phyloP scores from a whole-genome alignment of 805 yeast species.

The Candida railenensis region DNA sequence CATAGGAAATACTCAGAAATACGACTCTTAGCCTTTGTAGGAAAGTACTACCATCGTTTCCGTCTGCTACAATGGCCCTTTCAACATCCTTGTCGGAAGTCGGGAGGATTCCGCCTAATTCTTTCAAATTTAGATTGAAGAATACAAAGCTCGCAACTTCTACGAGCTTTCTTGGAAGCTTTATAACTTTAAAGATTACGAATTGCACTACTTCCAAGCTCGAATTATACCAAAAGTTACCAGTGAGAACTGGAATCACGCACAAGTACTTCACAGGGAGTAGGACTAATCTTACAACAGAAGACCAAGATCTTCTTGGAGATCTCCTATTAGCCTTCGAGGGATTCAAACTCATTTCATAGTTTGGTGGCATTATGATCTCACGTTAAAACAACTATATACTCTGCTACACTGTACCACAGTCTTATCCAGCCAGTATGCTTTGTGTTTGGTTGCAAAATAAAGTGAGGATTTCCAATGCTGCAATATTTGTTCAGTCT shows the following conservation, averaged over 20 bases:
- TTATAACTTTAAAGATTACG: neutral
- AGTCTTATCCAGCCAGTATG: too few species aligned
- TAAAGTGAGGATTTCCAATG: too few species aligned
- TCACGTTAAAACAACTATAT: neutral
- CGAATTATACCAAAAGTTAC: neutral
- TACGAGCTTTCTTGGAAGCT: neutral
- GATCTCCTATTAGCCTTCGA: neutral
- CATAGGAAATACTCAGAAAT: neutral
- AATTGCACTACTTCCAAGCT: neutral
- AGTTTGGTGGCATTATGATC: conserved; percentile 7
- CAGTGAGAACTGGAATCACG: neutral
- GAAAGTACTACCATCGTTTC: neutral
- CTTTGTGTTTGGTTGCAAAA: too few species aligned
- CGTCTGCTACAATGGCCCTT: neutral
- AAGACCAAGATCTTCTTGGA: too few species aligned
- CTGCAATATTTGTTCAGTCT: too few species aligned
- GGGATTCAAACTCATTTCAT: conserved; percentile 5
- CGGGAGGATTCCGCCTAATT: neutral
- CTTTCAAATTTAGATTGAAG: neutral
- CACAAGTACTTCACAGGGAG: neutral
- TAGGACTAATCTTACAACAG: neutral
- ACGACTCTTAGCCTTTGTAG: neutral
- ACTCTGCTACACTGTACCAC: too few species aligned
- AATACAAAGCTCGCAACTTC: neutral
- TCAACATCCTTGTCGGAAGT: neutral